Conservation (phyloP, 306 rosid species). For the Medicago lupulina region DNA sequence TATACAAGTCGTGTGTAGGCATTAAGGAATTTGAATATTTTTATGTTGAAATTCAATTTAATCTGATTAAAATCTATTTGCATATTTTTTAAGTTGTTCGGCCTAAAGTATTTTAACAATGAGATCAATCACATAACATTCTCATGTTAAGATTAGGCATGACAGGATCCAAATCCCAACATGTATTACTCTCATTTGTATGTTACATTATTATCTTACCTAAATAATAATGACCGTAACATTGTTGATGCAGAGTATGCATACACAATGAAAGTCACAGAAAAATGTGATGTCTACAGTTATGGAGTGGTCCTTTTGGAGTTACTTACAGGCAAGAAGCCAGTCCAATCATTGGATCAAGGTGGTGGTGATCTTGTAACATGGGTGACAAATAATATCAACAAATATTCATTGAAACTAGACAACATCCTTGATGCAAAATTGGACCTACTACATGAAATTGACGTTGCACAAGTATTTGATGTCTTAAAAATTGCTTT, state of each 20-base stretch:
- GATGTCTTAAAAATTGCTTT: constrained; percentile 67
- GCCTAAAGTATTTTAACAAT: too few species aligned
- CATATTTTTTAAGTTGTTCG: too few species aligned
- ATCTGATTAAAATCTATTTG: too few species aligned
- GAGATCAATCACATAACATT: too few species aligned
- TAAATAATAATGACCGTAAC: not conserved
- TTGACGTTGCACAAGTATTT: constrained; percentile 56
- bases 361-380: constrained; percentile 85
- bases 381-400: constrained; percentile 60
- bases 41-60: too few species aligned
- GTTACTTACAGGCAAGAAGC: constrained; percentile 71
- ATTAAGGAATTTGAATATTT: too few species aligned
- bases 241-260: constrained; percentile 64
- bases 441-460: constrained; percentile 59
- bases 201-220: too few species aligned
- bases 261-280: constrained; percentile 76
- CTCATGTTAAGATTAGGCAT: too few species aligned
- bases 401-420: constrained; percentile 56
- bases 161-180: too few species aligned
- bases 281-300: constrained; percentile 81
- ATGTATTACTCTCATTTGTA: too few species aligned
- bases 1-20: too few species aligned
- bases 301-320: constrained; percentile 78
- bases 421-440: constrained; percentile 64
- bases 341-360: constrained; percentile 67